phyloP scores from a whole-genome alignment of 176 grass and related monocot species.

The Phoenix roebelenii region DNA sequence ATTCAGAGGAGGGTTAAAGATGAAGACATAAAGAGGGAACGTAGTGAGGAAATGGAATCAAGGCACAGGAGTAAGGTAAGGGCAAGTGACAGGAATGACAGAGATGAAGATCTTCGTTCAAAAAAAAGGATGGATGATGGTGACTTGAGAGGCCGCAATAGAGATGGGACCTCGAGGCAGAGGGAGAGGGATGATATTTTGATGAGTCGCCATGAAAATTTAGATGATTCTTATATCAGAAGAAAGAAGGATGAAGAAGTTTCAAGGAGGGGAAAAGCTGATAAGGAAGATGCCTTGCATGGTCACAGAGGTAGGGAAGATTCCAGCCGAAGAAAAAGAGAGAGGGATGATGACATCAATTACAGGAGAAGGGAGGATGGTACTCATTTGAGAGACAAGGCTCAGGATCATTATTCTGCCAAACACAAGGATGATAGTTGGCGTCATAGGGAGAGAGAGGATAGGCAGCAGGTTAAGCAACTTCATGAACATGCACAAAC shows the following conservation, averaged over 20 bases:
- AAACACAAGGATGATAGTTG: constrained; percentile 55
- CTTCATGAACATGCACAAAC: constrained; percentile 32
- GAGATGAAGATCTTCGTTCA: constrained; percentile 50
- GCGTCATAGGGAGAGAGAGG: constrained; percentile 72
- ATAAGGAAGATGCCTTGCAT: constrained; percentile 45
- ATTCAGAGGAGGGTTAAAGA: constrained; percentile 67
- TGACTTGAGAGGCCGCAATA: constrained; percentile 48
- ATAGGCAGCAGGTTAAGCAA: constrained; percentile 68
- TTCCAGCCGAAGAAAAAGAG: constrained; percentile 62
- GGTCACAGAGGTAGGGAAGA: constrained; percentile 60
- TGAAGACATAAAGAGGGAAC: constrained; percentile 55
- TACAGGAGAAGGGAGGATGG: constrained; percentile 55
- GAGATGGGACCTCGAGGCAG: constrained; percentile 33
- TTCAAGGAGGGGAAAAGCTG: constrained; percentile 56
- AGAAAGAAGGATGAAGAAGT: constrained; percentile 78
- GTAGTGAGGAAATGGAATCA: constrained; percentile 41
- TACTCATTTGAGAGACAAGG: constrained; percentile 52
- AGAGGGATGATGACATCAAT: constrained; percentile 55
- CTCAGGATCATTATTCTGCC: constrained; percentile 37
- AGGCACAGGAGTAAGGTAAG: constrained; percentile 58
- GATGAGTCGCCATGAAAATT: constrained; percentile 42
- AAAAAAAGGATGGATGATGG: constrained; percentile 63
- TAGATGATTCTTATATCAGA: constrained; percentile 61
- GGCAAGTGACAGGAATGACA: constrained; percentile 55
- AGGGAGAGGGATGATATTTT: constrained; percentile 49